Conservation (phyloP, 805 yeast species). For the Lipomyces chichibuensis region DNA sequence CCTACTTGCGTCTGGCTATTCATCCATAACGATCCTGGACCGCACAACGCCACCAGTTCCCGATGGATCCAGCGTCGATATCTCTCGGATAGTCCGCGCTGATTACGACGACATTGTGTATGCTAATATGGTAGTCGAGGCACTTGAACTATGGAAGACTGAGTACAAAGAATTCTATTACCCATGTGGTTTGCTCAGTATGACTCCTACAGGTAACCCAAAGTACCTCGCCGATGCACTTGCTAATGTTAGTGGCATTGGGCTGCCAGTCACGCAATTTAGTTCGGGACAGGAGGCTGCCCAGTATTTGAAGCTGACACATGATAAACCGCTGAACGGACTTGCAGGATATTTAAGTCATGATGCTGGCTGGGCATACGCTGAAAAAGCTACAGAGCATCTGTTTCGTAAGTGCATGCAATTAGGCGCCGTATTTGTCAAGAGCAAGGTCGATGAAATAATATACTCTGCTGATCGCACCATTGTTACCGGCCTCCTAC, state of each 20-base stretch:
- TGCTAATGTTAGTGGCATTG: slow-evolving; percentile 22
- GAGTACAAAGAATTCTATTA: slow-evolving; percentile 26
- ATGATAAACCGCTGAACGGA: slow-evolving; percentile 39
- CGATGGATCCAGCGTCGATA: slow-evolving; percentile 51
- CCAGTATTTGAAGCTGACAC: slow-evolving; percentile 36
- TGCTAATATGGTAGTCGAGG: slow-evolving; percentile 52
- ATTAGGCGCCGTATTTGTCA: slow-evolving; percentile 30
- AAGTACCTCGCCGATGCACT: slow-evolving; percentile 28
- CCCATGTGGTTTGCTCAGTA: slow-evolving; percentile 31
- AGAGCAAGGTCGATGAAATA: slow-evolving; percentile 22
- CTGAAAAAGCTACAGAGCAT: slow-evolving; percentile 22
- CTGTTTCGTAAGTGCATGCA: slow-evolving; percentile 19
- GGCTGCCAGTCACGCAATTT: slow-evolving; percentile 23
- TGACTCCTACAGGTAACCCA: slow-evolving; percentile 21
- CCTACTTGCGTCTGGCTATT: slow-evolving; percentile 39
- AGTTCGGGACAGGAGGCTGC: slow-evolving; percentile 8
- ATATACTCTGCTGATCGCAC: slow-evolving; percentile 8
- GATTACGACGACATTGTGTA: slow-evolving; percentile 53
- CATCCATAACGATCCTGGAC: slow-evolving; percentile 30
- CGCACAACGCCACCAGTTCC: slow-evolving; percentile 36
- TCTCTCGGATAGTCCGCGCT: slow-evolving; percentile 54
- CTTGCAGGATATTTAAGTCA: slow-evolving; percentile 41
- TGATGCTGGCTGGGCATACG: slow-evolving; percentile 38
- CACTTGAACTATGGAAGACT: slow-evolving; percentile 47
- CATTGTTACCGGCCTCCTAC: slow-evolving; percentile 6